Conservation (phyloP, 257 asterid genomes). For the Mentha longifolia region DNA sequence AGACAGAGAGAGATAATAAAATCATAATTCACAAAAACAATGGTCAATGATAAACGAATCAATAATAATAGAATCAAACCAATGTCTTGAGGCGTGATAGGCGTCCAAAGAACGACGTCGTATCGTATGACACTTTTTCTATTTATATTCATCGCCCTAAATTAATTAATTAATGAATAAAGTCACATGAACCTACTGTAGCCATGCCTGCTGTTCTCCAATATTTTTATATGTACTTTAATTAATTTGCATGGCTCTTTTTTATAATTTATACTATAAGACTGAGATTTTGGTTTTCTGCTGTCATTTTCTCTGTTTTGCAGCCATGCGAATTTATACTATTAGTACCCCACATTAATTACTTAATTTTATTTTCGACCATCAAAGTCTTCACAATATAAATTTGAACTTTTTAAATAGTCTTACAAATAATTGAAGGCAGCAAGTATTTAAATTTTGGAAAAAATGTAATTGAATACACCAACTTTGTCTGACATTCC, state of each 20-base stretch:
- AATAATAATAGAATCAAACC: slow-evolving; percentile 35
- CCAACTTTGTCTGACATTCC: too few relatives aligned
- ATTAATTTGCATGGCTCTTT: slow-evolving; percentile 31
- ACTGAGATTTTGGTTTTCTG: slow-evolving; percentile 34
- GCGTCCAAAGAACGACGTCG: slow-evolving; percentile 47
- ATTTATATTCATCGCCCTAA: not conserved
- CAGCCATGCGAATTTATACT: slow-evolving; percentile 33
- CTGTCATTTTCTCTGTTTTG: slow-evolving; percentile 35
- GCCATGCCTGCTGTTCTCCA: slow-evolving; percentile 36
- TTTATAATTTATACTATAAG: not conserved
- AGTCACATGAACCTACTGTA: slow-evolving; percentile 52
- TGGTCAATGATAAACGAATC: slow-evolving; percentile 75
- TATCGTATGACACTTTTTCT: slow-evolving; percentile 7
- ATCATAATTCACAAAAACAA: slow-evolving; percentile 40
- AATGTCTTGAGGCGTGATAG: slow-evolving; percentile 46
- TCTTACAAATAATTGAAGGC: not conserved
- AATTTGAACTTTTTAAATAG: not conserved
- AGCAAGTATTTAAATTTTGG: not conserved
- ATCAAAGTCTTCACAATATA: not conserved
- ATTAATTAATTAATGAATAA: too few relatives aligned
- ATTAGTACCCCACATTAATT: slow-evolving; percentile 1
- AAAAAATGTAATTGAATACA: too few relatives aligned
- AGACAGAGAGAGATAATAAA: slow-evolving; percentile 9
- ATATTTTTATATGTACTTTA: slow-evolving; percentile 12
- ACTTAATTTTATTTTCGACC: not conserved